These are phyloP conservation scores for Suaeda aralocaspica DNA, from an alignment of 148 eudicot genomes.

Conservation along the genomic window DNA sequence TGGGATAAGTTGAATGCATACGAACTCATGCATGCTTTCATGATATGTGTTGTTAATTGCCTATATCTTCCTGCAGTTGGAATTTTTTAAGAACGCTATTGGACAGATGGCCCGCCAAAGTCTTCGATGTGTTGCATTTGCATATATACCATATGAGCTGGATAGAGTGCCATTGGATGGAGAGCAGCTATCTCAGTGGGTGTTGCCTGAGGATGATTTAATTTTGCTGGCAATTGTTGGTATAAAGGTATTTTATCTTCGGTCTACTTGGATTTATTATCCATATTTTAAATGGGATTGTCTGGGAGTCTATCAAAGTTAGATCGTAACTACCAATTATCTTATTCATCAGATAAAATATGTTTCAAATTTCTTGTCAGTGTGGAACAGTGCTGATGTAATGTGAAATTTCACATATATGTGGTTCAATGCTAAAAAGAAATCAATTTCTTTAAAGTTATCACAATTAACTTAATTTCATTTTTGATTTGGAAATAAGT, in stretches of 20 bases:
- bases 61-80: constrained; percentile 35
- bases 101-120: constrained; percentile 79
- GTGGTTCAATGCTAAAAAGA: background rate
- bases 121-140: constrained; percentile 92
- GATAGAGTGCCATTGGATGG: constrained; percentile 57
- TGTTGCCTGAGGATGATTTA: constrained; percentile 70
- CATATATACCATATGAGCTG: constrained; percentile 45
- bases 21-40: background rate
- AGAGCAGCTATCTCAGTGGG: constrained; percentile 64
- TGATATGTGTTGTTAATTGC: background rate
- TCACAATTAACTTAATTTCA: background rate
- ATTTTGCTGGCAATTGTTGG: constrained; percentile 82
- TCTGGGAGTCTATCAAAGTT: background rate
- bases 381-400: background rate
- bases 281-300: background rate
- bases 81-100: constrained; percentile 47
- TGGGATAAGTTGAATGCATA: constrained; percentile 1
- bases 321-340: background rate
- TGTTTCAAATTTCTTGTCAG: background rate
- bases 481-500: background rate
- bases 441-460: background rate
- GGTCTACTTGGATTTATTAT: background rate
- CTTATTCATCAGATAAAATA: background rate
- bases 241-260: constrained; percentile 52
- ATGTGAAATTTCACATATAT: background rate